Base-by-base conservation (phyloP, 2,329 filamentous ascomycete species). In the Nemania serpens region DNA sequence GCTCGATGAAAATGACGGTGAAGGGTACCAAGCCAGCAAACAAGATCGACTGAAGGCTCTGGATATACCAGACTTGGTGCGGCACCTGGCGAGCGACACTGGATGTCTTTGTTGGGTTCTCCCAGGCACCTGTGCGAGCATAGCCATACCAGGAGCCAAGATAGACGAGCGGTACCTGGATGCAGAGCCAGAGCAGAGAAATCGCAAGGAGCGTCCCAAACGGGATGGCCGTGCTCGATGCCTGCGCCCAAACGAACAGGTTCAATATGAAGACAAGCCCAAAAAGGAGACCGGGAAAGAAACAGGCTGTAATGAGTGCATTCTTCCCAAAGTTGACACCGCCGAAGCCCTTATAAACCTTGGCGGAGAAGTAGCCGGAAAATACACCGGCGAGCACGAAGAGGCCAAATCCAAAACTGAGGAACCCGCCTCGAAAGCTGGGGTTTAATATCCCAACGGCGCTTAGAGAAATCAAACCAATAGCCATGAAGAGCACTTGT, bases 241-340 rank as follows among this genome's bases (percentile, higher is more conserved):
- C 91, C 75, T 96, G 91, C 0, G 91, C 88, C 92, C 92, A 96
- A 60, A 95, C 91, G 72, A 96, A 96, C 10, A 96, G 81, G 74
- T 96, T 96, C 61, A 96, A 82, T 51, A 94, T 82, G 76, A 96
- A 92, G 37, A 93, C 78, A 33, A 90, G 81, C 9, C 82, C 80
- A 71, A 96, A 96, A 0, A 91, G 78, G 5, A 95, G 81, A 1
- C 91, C 91, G 0, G 92, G 92, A 72, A 96, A 91, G 2, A 96
- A 81, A 10, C 88, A 79, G 0, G 90, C 91, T 3, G 92, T 96
- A 71, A 91, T 81, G 29, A 94, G 71, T 2, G 89, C 89, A 71
- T 96, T 96, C 73, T 88, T 87, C 46, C 84, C 82, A 84, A 90
- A 93, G 65, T 88, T 84, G 50, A 84, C 80, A 18, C 91, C 91